Evolutionary conservation across 352 stramenopile genomes (phyloP).

Genomic region (Thraustochytrium sp.): DNA sequence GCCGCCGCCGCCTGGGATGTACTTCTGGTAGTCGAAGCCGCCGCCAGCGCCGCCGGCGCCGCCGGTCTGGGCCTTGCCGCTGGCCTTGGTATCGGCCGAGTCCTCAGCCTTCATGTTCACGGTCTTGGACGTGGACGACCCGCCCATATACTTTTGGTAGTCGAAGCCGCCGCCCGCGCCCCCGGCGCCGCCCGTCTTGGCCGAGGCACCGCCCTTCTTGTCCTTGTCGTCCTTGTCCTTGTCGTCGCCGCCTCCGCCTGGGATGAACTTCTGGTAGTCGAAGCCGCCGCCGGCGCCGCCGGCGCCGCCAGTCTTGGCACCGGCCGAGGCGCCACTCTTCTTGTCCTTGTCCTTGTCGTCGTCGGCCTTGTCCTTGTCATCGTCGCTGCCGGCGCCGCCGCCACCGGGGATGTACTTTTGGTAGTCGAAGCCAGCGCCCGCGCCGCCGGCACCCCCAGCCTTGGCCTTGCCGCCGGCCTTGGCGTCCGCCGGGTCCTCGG

Average conservation of each 20-base stretch:
- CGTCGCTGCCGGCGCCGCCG: neutral
- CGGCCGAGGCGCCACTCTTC: neutral
- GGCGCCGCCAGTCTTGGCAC: neutral
- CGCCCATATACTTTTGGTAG: conserved; percentile 19
- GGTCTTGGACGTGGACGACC: neutral
- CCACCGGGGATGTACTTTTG: conserved; percentile 20
- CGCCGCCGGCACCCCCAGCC: neutral
- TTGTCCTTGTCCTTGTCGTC: neutral
- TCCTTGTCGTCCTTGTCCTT: neutral
- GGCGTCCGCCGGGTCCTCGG: neutral
- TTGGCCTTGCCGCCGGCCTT: neutral
- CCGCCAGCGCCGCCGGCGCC: neutral
- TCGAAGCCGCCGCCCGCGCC: conserved; percentile 18
- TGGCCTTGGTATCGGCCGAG: neutral
- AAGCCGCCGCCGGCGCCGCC: conserved; percentile 5
- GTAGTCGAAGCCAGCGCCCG: conserved; percentile 29
- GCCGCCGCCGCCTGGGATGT: neutral
- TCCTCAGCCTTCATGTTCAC: neutral
- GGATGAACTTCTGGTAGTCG: conserved; percentile 29
- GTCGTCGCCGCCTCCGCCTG: neutral
- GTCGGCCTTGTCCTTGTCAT: neutral
- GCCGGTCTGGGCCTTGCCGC: neutral
- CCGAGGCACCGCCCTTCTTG: neutral
- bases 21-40: conserved; percentile 35
- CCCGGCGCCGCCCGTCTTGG: neutral